Base-by-base conservation (phyloP, 148 eudicot genomes). In the Polygonum aviculare region DNA sequence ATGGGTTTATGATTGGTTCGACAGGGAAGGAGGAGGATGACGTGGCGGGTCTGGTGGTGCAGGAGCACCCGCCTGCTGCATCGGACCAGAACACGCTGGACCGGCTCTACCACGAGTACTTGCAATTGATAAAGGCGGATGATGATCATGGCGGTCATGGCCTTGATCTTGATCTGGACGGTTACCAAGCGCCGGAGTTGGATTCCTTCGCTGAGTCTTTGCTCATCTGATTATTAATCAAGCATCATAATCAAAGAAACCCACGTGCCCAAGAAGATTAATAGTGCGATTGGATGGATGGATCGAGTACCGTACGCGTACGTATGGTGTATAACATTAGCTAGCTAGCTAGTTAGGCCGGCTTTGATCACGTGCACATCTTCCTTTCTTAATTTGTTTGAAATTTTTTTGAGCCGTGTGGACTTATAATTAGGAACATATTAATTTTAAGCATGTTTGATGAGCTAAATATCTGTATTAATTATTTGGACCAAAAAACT, bases 21-120 rank as follows among this genome's bases (percentile, higher is more conserved):
- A 26, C 31, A 5, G 33, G 67, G 3, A 36, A 67, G 19, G 33
- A 65, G 41, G 72, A 67, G 45, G 72, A 67, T 36, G 44, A 67
- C 67, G 67, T 60, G 67, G 67, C 67, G 38, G 72, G 45, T 1
- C 19, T 59, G 26, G 67, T 59, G 36, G 44, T 67, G 41, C 19
- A 31, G 69, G 69, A 33, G 6, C 39, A 12, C 39, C 40, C 69
- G 69, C 69, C 16, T 1, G 69, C 39, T 4, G 69, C 39, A 33
- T 63, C 69, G 18, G 69, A 63, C 33, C 69, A 31, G 39, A 63
- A 63, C 14, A 63, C 38, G 45, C 45, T 85, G 45, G 86, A 89
- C 79, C 85, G 82, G 80, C 80, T 89, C 4, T 89, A 87, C 22
- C 85, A 87, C 35, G 92, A 87, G 75, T 89, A 87, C 81, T 78